Conservation (phyloP, 148 eudicot species). For the Rhododendron griersonianum region DNA sequence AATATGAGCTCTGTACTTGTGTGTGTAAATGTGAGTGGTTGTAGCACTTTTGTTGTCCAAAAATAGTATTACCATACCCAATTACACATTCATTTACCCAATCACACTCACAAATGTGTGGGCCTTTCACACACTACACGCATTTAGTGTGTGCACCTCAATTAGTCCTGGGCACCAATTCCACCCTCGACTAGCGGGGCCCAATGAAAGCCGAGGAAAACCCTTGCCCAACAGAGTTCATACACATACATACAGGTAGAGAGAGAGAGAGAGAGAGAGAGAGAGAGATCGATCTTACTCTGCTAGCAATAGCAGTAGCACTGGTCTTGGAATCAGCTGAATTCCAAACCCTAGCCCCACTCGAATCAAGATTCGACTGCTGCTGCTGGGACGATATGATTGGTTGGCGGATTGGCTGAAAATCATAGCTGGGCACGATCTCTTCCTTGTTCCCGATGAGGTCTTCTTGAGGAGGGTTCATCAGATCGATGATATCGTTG, state of each 20-base stretch:
- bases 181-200: background rate
- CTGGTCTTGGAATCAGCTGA: slow-evolving; percentile 47
- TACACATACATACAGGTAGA: background rate
- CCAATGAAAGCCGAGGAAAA: background rate
- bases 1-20: too few species aligned
- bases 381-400: slow-evolving; percentile 14
- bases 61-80: too few species aligned
- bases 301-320: slow-evolving; percentile 17
- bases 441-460: slow-evolving; percentile 46
- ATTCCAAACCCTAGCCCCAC: slow-evolving; percentile 52
- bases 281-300: slow-evolving; percentile 30
- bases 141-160: too few species aligned
- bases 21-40: too few species aligned
- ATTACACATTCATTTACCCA: too few species aligned
- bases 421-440: slow-evolving; percentile 74
- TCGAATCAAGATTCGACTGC: slow-evolving; percentile 16
- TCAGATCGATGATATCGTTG: slow-evolving; percentile 66
- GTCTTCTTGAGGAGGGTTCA: slow-evolving; percentile 48
- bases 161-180: background rate
- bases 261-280: background rate
- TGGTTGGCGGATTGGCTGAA: slow-evolving; percentile 66
- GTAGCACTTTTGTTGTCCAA: too few species aligned
- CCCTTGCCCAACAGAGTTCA: background rate
- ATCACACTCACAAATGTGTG: too few species aligned
- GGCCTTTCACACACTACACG: too few species aligned